Evolutionary conservation across 352 stramenopile species (phyloP).

Genomic region (Globisporangium canariense): DNA sequence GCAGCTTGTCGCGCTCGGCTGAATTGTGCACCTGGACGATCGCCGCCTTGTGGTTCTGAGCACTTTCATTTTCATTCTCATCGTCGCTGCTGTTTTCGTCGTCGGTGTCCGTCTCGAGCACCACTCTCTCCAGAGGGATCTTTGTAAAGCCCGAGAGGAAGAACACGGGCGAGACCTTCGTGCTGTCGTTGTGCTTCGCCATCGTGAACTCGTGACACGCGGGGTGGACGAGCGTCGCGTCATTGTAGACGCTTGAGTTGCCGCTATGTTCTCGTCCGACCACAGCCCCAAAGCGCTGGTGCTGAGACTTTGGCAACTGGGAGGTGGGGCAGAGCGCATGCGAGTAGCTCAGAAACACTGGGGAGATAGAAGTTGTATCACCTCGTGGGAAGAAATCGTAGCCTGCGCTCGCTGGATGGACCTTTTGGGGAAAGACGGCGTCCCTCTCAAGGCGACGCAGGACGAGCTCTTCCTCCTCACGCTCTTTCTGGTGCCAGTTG

Average conservation of each 20-base stretch:
- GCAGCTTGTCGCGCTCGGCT: slow-evolving; percentile 29
- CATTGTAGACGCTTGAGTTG: slow-evolving; percentile 3
- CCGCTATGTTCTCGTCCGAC: not conserved
- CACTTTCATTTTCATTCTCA: slow-evolving; percentile 22
- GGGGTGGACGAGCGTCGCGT: slow-evolving; percentile 46
- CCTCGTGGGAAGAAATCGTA: slow-evolving; percentile 35
- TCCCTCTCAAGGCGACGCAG: slow-evolving; percentile 63
- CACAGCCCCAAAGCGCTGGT: slow-evolving; percentile 4
- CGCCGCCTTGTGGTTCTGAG: not conserved
- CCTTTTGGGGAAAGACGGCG: slow-evolving; percentile 43
- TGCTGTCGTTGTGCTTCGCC: slow-evolving; percentile 34
- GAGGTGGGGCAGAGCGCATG: slow-evolving; percentile 38
- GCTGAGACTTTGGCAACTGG: slow-evolving; percentile 22
- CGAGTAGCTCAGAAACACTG: slow-evolving; percentile 57
- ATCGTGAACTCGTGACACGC: slow-evolving; percentile 54
- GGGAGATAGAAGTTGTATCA: slow-evolving; percentile 22
- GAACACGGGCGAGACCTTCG: slow-evolving; percentile 61
- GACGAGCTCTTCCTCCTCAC: slow-evolving; percentile 63
- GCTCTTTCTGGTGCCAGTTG: slow-evolving; percentile 44
- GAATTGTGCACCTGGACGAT: slow-evolving; percentile 19
- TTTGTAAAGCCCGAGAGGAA: slow-evolving; percentile 60
- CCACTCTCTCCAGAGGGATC: slow-evolving; percentile 45
- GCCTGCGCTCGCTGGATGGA: slow-evolving; percentile 47
- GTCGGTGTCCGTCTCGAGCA: slow-evolving; percentile 38
- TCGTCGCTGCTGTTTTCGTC: slow-evolving; percentile 16